A percentile compares a stretch with the other conserved stretches of the same genome.
Evolutionary conservation across 306 rosid genomes (phyloP).

Genomic region (Casuarina equisetifolia): DNA sequence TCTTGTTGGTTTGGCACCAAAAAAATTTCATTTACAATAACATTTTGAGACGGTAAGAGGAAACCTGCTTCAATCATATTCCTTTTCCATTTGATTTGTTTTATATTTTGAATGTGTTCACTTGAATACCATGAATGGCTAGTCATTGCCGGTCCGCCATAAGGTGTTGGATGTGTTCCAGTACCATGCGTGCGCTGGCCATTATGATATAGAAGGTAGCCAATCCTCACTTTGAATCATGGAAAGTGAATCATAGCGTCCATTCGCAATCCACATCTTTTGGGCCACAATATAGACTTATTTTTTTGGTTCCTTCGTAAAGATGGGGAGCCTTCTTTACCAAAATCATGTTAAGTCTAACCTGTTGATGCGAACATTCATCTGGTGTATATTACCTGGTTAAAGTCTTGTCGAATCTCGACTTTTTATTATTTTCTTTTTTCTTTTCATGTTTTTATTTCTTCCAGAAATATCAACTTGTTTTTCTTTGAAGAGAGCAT

Average conservation of each 20-base stretch:
- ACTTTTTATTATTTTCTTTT: conserved; percentile 7
- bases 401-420: conserved; percentile 8
- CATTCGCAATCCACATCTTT: neutral
- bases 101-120: neutral
- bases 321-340: neutral
- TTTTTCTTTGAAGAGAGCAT: conserved; percentile 4
- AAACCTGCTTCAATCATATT: neutral
- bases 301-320: neutral
- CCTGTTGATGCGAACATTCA: neutral
- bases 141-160: neutral
- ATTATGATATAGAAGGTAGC: neutral
- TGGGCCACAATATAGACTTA: neutral
- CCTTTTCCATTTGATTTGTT: neutral
- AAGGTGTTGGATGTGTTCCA: neutral
- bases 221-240: neutral
- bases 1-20: neutral
- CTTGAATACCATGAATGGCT: neutral
- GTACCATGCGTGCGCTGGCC: neutral
- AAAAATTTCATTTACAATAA: neutral
- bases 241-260: too few species aligned
- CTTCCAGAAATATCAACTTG: conserved; percentile 36
- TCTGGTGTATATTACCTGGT: neutral
- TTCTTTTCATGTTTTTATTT: conserved; percentile 15
- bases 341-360: neutral
- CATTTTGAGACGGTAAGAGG: neutral